phyloP scores from a whole-genome alignment of 164 flowering plant genomes.

The Liquidambar formosana region DNA sequence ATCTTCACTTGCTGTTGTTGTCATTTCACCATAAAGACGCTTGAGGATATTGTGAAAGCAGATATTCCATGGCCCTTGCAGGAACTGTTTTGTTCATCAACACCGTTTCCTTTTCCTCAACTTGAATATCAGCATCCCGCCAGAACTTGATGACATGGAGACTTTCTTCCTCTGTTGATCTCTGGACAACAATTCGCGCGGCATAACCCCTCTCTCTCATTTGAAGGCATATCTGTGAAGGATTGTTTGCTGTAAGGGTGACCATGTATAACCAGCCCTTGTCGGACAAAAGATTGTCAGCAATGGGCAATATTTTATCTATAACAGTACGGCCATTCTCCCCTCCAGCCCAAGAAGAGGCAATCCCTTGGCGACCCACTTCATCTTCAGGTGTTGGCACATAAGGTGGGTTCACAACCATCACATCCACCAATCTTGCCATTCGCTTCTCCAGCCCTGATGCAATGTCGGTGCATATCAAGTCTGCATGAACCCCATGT shows the following conservation, averaged over 20 bases:
- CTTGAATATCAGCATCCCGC: conserved; percentile 49
- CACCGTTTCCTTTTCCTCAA: conserved; percentile 29
- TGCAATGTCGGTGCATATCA: conserved; percentile 60
- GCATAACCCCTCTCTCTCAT: conserved; percentile 83
- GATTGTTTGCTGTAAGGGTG: conserved; percentile 67
- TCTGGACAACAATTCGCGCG: conserved; percentile 65
- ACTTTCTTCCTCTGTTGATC: conserved; percentile 89
- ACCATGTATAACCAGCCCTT: conserved; percentile 92
- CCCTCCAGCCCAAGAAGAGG: conserved; percentile 97
- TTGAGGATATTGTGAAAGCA: conserved; percentile 40
- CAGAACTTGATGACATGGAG: conserved; percentile 83
- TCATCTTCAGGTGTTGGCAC: conserved; percentile 97
- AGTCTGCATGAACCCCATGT: conserved; percentile 81
- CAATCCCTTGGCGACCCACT: conserved; percentile 73
- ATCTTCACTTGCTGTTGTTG: conserved; percentile 10
- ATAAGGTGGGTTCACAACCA: conserved; percentile 94
- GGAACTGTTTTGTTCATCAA: conserved; percentile 22
- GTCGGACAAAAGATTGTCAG: conserved; percentile 63
- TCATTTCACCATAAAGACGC: conserved; percentile 35
- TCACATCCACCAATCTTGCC: conserved; percentile 66
- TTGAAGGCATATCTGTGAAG: conserved; percentile 60
- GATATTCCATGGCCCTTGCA: conserved; percentile 27
- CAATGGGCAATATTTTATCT: conserved; percentile 72
- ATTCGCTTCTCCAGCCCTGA: conserved; percentile 64
- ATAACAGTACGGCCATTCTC: conserved; percentile 86